Percentiles rank a stretch among this genome's conserved stretches.
phyloP scores from a whole-genome alignment of 805 yeast genomes.

The Metschnikowia dekortorum region DNA sequence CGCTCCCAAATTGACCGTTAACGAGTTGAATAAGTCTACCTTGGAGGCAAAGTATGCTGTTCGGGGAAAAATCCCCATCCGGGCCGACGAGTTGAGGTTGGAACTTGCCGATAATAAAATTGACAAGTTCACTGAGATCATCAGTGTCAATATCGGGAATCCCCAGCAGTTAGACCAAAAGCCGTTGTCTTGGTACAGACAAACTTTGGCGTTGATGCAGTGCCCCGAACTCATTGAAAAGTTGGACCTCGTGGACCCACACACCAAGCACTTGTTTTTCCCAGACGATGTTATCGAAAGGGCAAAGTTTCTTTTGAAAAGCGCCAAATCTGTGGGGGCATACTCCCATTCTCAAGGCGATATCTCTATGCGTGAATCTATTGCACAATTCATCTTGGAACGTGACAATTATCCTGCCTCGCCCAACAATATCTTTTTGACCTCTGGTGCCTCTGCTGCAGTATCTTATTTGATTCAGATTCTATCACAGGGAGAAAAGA shows the following conservation, averaged over 20 bases:
- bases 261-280: constrained; percentile 27
- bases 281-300: constrained; percentile 72
- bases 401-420: constrained; percentile 71
- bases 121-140: constrained; percentile 71
- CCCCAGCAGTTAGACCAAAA: constrained; percentile 95
- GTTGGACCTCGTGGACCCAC: constrained; percentile 19
- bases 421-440: constrained; percentile 73
- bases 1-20: constrained; percentile 17
- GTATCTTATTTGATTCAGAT: constrained; percentile 76
- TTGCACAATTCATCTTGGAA: constrained; percentile 71
- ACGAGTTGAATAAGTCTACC: constrained; percentile 67
- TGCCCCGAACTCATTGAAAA: constrained; percentile 62
- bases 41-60: constrained; percentile 93
- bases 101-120: constrained; percentile 49
- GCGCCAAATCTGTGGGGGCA: constrained; percentile 86
- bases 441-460: constrained; percentile 94
- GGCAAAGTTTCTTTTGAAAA: constrained; percentile 55
- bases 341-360: constrained; percentile 94
- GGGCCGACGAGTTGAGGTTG: constrained; percentile 77
- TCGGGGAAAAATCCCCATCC: constrained; percentile 87
- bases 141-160: constrained; percentile 93
- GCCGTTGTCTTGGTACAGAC: constrained; percentile 94
- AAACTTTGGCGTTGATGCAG: constrained; percentile 80
- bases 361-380: constrained; percentile 61
- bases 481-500: constrained; percentile 58